Conservation (phyloP, 2,329 filamentous ascomycete species). For the Eutypella sp. region DNA sequence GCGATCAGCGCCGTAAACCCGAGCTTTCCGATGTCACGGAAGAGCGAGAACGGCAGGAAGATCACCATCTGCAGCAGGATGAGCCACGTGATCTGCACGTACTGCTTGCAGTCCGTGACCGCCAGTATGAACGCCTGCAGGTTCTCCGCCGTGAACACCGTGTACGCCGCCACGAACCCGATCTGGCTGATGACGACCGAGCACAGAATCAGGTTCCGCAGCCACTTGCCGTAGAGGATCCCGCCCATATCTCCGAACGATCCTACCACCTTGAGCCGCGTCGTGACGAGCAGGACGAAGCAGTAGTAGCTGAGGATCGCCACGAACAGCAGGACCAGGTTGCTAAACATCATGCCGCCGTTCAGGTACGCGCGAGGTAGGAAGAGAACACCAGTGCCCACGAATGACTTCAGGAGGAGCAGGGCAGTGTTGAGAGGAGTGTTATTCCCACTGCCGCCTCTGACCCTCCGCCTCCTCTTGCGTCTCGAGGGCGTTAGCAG, state of each 20-base stretch:
- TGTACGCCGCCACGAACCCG: slow-evolving; percentile 91
- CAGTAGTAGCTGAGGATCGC: slow-evolving; percentile 92
- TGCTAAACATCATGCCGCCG: slow-evolving; percentile 96
- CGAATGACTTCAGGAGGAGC: slow-evolving; percentile 92
- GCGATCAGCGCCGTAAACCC: slow-evolving; percentile 91
- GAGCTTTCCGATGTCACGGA: slow-evolving; percentile 95
- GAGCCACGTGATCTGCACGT: slow-evolving; percentile 82
- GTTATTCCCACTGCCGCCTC: slow-evolving; percentile 69
- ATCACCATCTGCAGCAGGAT: slow-evolving; percentile 94
- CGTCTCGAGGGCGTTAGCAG: slow-evolving; percentile 72
- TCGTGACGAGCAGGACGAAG: slow-evolving; percentile 88
- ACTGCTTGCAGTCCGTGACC: slow-evolving; percentile 79
- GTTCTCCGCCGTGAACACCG: slow-evolving; percentile 95
- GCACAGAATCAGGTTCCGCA: slow-evolving; percentile 79
- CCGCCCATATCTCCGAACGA: slow-evolving; percentile 98
- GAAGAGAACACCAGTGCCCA: slow-evolving; percentile 93
- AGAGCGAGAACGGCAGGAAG: slow-evolving; percentile 88
- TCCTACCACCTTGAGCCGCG: slow-evolving; percentile 78
- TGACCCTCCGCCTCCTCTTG: slow-evolving; percentile 70
- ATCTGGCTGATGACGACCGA: slow-evolving; percentile 96
- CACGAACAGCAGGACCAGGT: slow-evolving; percentile 79
- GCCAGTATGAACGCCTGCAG: slow-evolving; percentile 91
- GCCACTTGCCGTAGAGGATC: slow-evolving; percentile 82
- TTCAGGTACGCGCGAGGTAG: slow-evolving; percentile 90
- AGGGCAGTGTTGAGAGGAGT: slow-evolving; percentile 74